Conservation (phyloP, 768 basidiomycete genomes). For the Phallus indusiatus region DNA sequence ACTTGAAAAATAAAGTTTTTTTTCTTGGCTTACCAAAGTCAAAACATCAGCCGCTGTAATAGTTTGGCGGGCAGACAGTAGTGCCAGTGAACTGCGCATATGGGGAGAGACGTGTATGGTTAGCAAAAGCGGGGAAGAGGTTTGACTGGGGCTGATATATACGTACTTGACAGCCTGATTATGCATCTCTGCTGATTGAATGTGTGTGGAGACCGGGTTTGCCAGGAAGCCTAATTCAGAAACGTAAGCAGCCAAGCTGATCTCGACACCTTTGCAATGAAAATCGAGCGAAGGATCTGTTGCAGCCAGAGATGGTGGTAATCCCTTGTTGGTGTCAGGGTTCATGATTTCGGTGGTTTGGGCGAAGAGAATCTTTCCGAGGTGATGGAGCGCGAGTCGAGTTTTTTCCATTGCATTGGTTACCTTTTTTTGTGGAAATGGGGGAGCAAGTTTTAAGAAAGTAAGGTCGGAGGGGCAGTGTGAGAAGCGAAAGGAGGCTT, state of each 20-base stretch:
- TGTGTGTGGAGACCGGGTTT: constrained; percentile 16
- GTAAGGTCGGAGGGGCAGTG: background rate
- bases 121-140: constrained; percentile 19
- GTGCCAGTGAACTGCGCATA: constrained; percentile 23
- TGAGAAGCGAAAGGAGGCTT: background rate
- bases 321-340: constrained; percentile 19
- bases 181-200: constrained; percentile 20
- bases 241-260: constrained; percentile 18
- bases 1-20: constrained; percentile 5
- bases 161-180: constrained; percentile 23
- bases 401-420: constrained; percentile 17
- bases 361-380: constrained; percentile 16
- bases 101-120: constrained; percentile 6
- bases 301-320: constrained; percentile 13
- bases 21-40: constrained; percentile 13
- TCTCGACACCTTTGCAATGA: constrained; percentile 20
- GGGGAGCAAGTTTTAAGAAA: background rate
- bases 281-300: constrained; percentile 14
- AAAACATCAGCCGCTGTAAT: constrained; percentile 23
- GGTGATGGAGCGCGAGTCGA: constrained; percentile 14
- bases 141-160: constrained; percentile 10
- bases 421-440: background rate
- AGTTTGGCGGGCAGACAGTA: constrained; percentile 24
- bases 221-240: constrained; percentile 19
- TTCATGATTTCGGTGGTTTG: constrained; percentile 22